Base-by-base conservation (phyloP, 2,329 filamentous ascomycete genomes). In the Penicillium hesseltinei region DNA sequence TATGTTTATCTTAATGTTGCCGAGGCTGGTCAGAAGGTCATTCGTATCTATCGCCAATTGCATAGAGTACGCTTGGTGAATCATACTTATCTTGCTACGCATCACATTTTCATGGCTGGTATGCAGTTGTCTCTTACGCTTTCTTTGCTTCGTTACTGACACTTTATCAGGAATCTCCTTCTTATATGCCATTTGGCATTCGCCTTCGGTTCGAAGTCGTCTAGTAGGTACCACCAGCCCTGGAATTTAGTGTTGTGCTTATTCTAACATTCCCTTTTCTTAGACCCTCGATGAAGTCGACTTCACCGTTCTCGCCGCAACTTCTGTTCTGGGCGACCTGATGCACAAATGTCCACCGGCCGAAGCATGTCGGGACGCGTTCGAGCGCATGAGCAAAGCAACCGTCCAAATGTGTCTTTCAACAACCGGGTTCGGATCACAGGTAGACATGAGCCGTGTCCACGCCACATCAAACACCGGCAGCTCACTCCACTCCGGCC, bases 151-250 rank as follows among this genome's bases (percentile, higher is more conserved):
- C 23, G 36, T 51, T 44, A 51, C 55, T 62, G 51, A 61, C 58
- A 65, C 59, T 47, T 1, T 23, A 23, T 39, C 66, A 86, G 84
- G 84, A 49, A 88, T 97, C 58, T 96, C 93, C 25, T 97, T 97
- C 73, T 82, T 97, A 2, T 97, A 97, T 74, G 92, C 94, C 21
- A 94, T 97, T 57, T 97, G 93, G 93, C 93, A 97, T 75, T 97
- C 93, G 11, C 87, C 91, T 6, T 84, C 91, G 53, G 93, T 97
- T 49, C 85, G 93, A 67, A 92, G 89, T 72, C 87, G 90, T 56
- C 79, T 97, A 74, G 90, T 93, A 84, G 78, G 89, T 80, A 61
- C 4, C n/a, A 23, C 31, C 13, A 27, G 19, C 36, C 33, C 11
- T 19, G 19, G n/a, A 13, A 15, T 35, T 17, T 23, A 44, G 9